Percentiles rank a stretch among this genome's conserved stretches.
phyloP scores from a whole-genome alignment of 768 basidiomycete genomes.

The Thelephora ganbajun region DNA sequence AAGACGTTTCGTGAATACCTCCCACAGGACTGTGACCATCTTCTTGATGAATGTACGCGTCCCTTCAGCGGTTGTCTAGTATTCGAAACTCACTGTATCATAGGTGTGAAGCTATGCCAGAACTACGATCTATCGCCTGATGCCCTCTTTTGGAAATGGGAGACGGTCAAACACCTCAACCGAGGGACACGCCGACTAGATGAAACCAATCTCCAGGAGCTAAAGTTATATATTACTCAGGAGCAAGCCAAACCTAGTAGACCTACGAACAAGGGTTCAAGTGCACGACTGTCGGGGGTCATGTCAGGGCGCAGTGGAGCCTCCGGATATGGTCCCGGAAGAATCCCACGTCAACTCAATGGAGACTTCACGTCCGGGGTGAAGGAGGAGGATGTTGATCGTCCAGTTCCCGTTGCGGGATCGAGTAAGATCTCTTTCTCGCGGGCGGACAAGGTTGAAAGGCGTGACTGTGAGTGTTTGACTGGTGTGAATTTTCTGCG shows the following conservation, averaged over 20 bases:
- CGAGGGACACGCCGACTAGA: conserved; percentile 29
- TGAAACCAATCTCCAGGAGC: conserved; percentile 29
- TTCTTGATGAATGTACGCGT: not conserved
- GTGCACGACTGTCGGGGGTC: not conserved
- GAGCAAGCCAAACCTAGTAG: not conserved
- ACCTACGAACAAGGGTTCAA: not conserved
- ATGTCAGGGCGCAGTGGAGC: not conserved
- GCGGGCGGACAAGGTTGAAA: conserved; percentile 19
- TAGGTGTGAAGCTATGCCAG: conserved; percentile 53
- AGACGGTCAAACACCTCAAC: conserved; percentile 28
- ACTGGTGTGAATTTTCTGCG: no score
- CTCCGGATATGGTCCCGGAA: no score
- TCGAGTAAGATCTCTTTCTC: conserved; percentile 18
- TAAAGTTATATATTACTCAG: conserved; percentile 10
- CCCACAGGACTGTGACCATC: conserved; percentile 3
- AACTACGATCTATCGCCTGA: conserved; percentile 42
- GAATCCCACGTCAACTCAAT: conserved; percentile 3
- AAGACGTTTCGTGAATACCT: conserved; percentile 6
- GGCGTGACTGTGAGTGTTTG: conserved; percentile 39
- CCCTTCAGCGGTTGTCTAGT: not conserved
- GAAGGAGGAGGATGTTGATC: not conserved
- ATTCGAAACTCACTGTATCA: not conserved
- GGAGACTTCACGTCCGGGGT: not conserved
- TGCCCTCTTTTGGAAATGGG: conserved; percentile 52
- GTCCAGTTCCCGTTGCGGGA: conserved; percentile 8